These are phyloP conservation scores for Pulveroboletus ravenelii DNA, from an alignment of 768 basidiomycete genomes.

Conservation along the genomic window DNA sequence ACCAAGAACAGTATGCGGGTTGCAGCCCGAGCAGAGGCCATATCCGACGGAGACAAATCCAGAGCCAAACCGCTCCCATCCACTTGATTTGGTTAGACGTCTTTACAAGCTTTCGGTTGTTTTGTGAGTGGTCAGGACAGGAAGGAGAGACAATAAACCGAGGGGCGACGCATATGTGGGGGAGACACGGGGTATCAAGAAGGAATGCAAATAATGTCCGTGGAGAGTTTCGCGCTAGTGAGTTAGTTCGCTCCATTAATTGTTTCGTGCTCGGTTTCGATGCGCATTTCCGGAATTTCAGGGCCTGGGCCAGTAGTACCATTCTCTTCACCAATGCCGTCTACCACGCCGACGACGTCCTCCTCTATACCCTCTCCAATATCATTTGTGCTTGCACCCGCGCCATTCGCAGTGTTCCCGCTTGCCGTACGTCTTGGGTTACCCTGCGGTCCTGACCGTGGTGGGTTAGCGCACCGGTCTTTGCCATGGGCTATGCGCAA, in stretches of 20 bases:
- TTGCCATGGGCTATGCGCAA: constrained; percentile 93
- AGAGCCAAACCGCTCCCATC: constrained; percentile 45
- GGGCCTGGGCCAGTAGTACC: constrained; percentile 21
- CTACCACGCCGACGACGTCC: constrained; percentile 15
- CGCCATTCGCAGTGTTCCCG: constrained; percentile 30
- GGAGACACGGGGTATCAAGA: constrained; percentile 26
- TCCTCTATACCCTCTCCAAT: constrained; percentile 22
- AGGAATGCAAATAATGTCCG: constrained; percentile 29
- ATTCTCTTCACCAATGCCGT: constrained; percentile 25
- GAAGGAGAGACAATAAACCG: constrained; percentile 18
- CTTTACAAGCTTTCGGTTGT: constrained; percentile 31
- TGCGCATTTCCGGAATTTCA: constrained; percentile 40
- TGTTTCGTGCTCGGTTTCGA: constrained; percentile 33
- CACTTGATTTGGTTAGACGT: constrained; percentile 31
- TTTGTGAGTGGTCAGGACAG: constrained; percentile 27
- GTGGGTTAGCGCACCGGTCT: constrained; percentile 92
- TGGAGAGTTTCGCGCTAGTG: constrained; percentile 10
- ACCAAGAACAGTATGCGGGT: constrained; percentile 3
- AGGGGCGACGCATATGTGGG: constrained; percentile 27
- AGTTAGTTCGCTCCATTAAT: constrained; percentile 23
- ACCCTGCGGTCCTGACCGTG: constrained; percentile 77
- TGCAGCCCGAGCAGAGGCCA: constrained; percentile 5
- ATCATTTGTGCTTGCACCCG: constrained; percentile 10
- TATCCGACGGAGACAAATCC: constrained; percentile 28
- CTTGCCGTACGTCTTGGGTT: constrained; percentile 48